Base-by-base conservation (phyloP, 768 basidiomycete genomes). In the Lactarius sanguifluus region DNA sequence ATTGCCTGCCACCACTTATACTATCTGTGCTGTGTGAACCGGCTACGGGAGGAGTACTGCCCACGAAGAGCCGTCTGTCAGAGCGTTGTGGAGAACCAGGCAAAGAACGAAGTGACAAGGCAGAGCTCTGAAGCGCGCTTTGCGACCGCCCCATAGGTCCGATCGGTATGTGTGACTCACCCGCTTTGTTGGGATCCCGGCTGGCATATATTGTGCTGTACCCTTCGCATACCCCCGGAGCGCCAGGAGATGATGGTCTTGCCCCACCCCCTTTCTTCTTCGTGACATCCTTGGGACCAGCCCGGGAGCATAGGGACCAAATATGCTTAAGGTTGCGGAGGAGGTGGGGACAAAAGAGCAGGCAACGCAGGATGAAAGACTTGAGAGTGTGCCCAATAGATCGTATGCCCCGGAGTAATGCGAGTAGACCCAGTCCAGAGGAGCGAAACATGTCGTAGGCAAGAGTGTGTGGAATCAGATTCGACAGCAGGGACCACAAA, bases 191-290 rank as follows among this genome's bases (percentile, higher is more conserved):
- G 23, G 18, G 38, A 28, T 32, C 43, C 8, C 1, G 20, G 34
- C 66, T 67, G 2, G 66, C 58, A 8, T 41, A 64, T 30, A 67
- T 25, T 16, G 61, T 38, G 15, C 28, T 38, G 52, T 59, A 54
- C 20, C 52, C 57, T 54, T 59, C 43, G 20, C 3, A 32, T 5
- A 40, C 32, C 34, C 5, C 6, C 32, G 30, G 36, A n/a, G 8
- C 23, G 47, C 12, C 20, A 5, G 30, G 6, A 32, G 45, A 36
- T 28, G 62, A 54, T 13, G 8, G 58, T 4, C 32, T 15, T 38
- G 1, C 25, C 18, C n/a, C 20, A 9, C 16, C 18, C 13, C 41
- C 57, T 20, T 34, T 20, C 5, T 57, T 54, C 38, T 58, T 34
- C 61, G 60, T 32, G 25, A 30, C 25, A 2, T 36, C 30, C n/a